A percentile compares a stretch with the other conserved stretches of the same genome.
phyloP scores from a whole-genome alignment of 1,139 yeast species.

The Candida freyschussii region DNA sequence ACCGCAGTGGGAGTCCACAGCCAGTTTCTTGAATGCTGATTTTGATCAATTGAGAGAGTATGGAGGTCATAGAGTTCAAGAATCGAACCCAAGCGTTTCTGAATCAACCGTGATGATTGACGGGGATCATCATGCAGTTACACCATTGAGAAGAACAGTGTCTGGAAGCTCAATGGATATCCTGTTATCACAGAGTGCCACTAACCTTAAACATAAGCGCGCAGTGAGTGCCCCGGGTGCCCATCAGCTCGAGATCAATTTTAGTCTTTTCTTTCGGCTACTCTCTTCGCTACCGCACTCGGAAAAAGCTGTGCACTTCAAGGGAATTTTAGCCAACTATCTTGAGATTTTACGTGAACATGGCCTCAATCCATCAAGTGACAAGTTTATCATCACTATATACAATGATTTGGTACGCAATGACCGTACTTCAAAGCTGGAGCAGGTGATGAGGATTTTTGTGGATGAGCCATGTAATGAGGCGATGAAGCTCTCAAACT shows the following conservation, averaged over 20 bases:
- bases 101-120: conserved; percentile 22
- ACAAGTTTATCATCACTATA: conserved; percentile 20
- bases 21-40: conserved; percentile 12
- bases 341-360: conserved; percentile 14
- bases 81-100: conserved; percentile 15
- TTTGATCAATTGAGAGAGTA: conserved; percentile 3
- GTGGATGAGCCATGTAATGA: conserved; percentile 19
- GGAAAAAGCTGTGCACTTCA: conserved; percentile 13
- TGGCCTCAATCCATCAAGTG: conserved; percentile 13
- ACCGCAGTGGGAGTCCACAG: conserved; percentile 14
- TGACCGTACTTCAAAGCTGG: conserved; percentile 7
- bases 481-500: conserved; percentile 22
- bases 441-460: conserved; percentile 19
- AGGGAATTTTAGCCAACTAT: conserved; percentile 15
- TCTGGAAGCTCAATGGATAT: conserved; percentile 22
- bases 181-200: conserved; percentile 1
- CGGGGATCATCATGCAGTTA: conserved; percentile 8
- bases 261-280: conserved; percentile 8
- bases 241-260: conserved; percentile 10
- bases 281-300: conserved; percentile 10
- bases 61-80: neutral
- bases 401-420: conserved; percentile 17
- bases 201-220: neutral
- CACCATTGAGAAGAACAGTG: conserved; percentile 19
- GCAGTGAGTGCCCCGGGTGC: conserved; percentile 5